These are phyloP conservation scores for Aspergillus panamensis DNA, from an alignment of 495 filamentous ascomycete species.

Conservation along the genomic window DNA sequence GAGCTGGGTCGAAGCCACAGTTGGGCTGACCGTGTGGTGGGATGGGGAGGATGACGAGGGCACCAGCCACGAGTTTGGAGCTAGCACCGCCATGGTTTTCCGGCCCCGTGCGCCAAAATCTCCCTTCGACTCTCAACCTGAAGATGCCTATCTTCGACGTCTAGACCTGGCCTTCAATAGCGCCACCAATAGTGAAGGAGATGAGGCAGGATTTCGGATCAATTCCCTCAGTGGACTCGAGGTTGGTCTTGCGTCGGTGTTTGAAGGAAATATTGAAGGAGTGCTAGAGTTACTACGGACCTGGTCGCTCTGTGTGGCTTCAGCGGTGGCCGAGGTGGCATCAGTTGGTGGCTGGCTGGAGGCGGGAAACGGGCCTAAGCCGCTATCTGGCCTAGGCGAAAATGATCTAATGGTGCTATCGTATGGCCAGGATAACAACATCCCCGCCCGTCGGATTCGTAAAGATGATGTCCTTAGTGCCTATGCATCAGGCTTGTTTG, in stretches of 20 bases:
- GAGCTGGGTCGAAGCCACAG: conserved; percentile 84
- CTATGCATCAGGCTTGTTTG: conserved; percentile 59
- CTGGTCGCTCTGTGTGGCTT: conserved; percentile 73
- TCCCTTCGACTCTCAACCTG: conserved; percentile 38
- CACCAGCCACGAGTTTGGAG: conserved; percentile 20
- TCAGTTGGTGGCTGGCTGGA: conserved; percentile 70
- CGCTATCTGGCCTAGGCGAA: conserved; percentile 47
- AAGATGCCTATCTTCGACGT: conserved; percentile 51
- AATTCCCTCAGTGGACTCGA: conserved; percentile 71
- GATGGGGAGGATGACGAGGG: conserved; percentile 63
- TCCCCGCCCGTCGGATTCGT: conserved; percentile 23
- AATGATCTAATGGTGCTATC: conserved; percentile 61
- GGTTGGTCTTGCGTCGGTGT: conserved; percentile 71
- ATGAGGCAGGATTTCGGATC: conserved; percentile 55
- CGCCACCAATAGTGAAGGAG: conserved; percentile 44
- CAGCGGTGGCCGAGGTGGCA: conserved; percentile 76
- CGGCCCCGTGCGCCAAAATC: conserved; percentile 27
- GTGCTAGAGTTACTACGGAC: conserved; percentile 67
- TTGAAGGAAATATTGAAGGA: conserved; percentile 72
- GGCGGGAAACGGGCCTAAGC: conserved; percentile 22
- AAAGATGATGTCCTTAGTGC: conserved; percentile 70
- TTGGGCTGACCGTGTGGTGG: conserved; percentile 84
- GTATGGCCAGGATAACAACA: conserved; percentile 39
- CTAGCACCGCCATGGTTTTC: conserved; percentile 28
- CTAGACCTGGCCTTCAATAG: conserved; percentile 49